These are phyloP conservation scores for Ilyonectria destructans DNA, from an alignment of 2,329 filamentous ascomycete species.

Conservation along the genomic window DNA sequence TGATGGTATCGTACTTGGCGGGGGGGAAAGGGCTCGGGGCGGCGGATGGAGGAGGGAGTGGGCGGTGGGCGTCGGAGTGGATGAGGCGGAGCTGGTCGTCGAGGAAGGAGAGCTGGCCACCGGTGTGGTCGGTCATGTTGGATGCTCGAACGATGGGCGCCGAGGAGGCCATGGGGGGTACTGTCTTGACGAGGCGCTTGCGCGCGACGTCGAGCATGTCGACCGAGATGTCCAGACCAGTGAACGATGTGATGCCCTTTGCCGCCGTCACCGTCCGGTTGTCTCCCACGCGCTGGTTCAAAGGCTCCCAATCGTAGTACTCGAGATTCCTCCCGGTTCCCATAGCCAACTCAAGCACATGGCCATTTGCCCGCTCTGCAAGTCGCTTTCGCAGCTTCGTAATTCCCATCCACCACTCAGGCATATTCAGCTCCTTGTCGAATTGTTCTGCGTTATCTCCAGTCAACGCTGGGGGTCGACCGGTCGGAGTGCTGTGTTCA, in stretches of 20 bases:
- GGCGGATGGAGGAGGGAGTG: constrained; percentile 59
- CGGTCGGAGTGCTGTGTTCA: constrained; percentile 61
- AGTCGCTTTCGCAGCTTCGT: constrained; percentile 66
- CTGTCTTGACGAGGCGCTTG: constrained; percentile 63
- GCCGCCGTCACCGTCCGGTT: constrained; percentile 31
- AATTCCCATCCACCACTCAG: constrained; percentile 73
- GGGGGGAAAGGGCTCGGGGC: constrained; percentile 51
- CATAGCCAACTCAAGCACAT: constrained; percentile 76
- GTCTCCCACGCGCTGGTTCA: constrained; percentile 48
- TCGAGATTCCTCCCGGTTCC: constrained; percentile 75
- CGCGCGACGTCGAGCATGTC: constrained; percentile 75
- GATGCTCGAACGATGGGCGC: constrained; percentile 53
- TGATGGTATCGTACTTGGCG: constrained; percentile 73
- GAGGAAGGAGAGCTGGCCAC: constrained; percentile 59
- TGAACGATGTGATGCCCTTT: constrained; percentile 68
- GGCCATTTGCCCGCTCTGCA: constrained; percentile 64
- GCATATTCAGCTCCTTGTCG: constrained; percentile 71
- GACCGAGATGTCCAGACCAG: constrained; percentile 73
- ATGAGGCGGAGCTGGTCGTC: constrained; percentile 64
- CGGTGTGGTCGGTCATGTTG: constrained; percentile 54
- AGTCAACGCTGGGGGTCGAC: constrained; percentile 64
- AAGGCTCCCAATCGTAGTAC: constrained; percentile 71
- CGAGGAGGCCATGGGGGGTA: constrained; percentile 57
- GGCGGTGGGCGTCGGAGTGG: constrained; percentile 63
- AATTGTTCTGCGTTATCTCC: constrained; percentile 68